A percentile compares a stretch with the other conserved stretches of the same genome.
Evolutionary conservation across 2,329 filamentous ascomycete species (phyloP).

Genomic region (Cordyceps militaris): DNA sequence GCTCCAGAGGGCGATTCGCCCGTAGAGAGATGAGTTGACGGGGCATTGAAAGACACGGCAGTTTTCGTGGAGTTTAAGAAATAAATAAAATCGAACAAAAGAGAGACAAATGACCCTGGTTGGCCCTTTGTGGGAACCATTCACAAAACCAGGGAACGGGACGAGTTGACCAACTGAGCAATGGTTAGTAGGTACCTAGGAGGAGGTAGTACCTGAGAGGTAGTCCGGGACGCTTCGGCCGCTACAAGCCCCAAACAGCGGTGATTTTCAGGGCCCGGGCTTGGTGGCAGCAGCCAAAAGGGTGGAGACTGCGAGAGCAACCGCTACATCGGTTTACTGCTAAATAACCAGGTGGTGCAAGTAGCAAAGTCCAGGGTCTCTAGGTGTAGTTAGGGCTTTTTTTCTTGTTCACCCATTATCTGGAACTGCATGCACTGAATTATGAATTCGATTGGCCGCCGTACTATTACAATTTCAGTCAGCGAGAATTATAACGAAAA

Average conservation of each 20-base stretch:
- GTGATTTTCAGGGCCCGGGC: no score
- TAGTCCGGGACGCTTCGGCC: neutral
- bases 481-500: no score
- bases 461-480: no score
- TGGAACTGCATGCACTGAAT: no score
- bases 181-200: no score
- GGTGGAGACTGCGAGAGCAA: no score
- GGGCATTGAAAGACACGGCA: neutral
- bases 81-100: neutral
- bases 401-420: no score
- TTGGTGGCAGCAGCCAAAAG: neutral
- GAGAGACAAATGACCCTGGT: neutral
- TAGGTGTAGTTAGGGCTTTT: no score
- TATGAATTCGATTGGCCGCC: no score
- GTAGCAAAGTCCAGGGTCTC: no score
- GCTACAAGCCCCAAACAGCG: neutral
- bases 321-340: neutral
- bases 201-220: neutral
- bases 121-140: no score
- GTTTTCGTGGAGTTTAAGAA: neutral
- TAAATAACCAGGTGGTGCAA: no score
- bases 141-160: neutral
- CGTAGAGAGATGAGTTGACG: neutral
- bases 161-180: neutral
- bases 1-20: slow-evolving; percentile 1